These are phyloP conservation scores for Corrigiola litoralis DNA, from an alignment of 179 eudicot species.

Conservation along the genomic window DNA sequence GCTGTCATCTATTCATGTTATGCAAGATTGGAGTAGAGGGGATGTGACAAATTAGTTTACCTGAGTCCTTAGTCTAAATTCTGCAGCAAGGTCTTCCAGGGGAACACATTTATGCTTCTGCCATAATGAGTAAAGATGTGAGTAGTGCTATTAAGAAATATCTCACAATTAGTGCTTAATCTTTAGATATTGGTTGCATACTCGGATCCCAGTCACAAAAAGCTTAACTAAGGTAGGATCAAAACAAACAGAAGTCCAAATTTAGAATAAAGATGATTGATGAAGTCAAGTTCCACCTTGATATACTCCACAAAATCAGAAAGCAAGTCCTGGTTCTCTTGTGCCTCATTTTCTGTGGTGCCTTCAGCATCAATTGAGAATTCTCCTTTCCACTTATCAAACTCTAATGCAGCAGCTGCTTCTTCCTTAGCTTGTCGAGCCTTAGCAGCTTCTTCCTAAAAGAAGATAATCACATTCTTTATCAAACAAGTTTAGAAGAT, in stretches of 20 bases:
- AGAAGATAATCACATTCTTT: constrained; percentile 13
- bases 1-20: too few relatives aligned
- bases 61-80: constrained; percentile 91
- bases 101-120: constrained; percentile 95
- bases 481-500: background rate
- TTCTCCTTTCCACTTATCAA: constrained; percentile 94
- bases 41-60: constrained; percentile 25
- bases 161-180: background rate
- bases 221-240: too few relatives aligned
- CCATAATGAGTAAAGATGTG: constrained; percentile 15
- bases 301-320: constrained; percentile 86
- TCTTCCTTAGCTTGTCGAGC: constrained; percentile 93
- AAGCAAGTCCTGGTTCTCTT: constrained; percentile 83
- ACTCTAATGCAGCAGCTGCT: constrained; percentile 85
- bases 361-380: constrained; percentile 97
- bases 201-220: too few relatives aligned
- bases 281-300: constrained; percentile 40
- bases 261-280: background rate
- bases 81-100: constrained; percentile 95
- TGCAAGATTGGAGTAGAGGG: background rate
- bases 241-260: constrained; percentile 2
- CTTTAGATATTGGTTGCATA: too few relatives aligned
- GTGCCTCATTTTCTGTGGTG: constrained; percentile 83
- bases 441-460: constrained; percentile 92
- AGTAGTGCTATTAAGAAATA: background rate